Evolutionary conservation across 495 filamentous ascomycete genomes (phyloP).

Genomic region (Lindgomyces ingoldianus): DNA sequence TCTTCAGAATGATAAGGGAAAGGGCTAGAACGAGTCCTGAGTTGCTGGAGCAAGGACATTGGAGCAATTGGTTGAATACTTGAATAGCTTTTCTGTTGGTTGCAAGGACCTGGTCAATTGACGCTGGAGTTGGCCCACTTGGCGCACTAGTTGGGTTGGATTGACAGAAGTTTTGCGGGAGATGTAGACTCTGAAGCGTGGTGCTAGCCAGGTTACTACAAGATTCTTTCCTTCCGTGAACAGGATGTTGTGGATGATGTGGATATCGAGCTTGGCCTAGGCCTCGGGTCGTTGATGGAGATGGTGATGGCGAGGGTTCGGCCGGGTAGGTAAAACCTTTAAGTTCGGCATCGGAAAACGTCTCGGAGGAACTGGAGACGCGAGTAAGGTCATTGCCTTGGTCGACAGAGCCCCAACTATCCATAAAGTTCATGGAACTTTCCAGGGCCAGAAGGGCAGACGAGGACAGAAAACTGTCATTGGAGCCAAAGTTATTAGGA

Average conservation of each 20-base stretch:
- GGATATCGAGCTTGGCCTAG: too few relatives aligned
- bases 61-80: slow-evolving; percentile 22
- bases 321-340: slow-evolving; percentile 1
- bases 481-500: background rate
- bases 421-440: slow-evolving; percentile 20
- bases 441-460: slow-evolving; percentile 18
- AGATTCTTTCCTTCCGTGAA: slow-evolving; percentile 17
- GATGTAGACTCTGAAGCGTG: slow-evolving; percentile 23
- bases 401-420: slow-evolving; percentile 14
- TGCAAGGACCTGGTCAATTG: slow-evolving; percentile 19
- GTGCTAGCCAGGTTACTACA: slow-evolving; percentile 21
- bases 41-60: slow-evolving; percentile 31
- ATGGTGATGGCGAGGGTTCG: slow-evolving; percentile 9
- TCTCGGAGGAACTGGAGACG: slow-evolving; percentile 13
- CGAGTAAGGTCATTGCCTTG: slow-evolving; percentile 14
- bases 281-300: slow-evolving; percentile 1
- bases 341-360: background rate
- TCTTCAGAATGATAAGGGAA: slow-evolving; percentile 30
- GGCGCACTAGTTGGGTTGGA: slow-evolving; percentile 20
- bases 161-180: slow-evolving; percentile 22
- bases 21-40: slow-evolving; percentile 23
- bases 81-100: slow-evolving; percentile 14
- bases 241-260: slow-evolving; percentile 12
- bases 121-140: background rate
- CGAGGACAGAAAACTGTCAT: slow-evolving; percentile 8